Evolutionary conservation across 2,329 filamentous ascomycete genomes (phyloP).

Genomic region (Metarhizium guizhouense): DNA sequence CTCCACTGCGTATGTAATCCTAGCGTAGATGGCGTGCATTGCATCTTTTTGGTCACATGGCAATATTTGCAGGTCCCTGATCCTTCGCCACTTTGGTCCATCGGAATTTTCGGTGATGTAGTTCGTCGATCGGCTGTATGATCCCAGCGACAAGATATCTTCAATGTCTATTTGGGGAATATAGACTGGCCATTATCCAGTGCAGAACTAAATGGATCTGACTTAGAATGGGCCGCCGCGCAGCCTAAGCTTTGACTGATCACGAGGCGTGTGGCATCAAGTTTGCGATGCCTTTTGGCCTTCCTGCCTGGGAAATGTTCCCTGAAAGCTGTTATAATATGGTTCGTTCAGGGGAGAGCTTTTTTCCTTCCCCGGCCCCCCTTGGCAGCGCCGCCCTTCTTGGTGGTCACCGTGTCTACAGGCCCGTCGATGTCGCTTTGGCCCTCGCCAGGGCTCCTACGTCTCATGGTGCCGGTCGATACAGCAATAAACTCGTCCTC

Average conservation of each 20-base stretch:
- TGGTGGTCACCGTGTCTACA: slow-evolving; percentile 26
- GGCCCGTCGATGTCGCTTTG: slow-evolving; percentile 53
- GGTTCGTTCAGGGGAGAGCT: background rate
- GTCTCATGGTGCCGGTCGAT: slow-evolving; percentile 72
- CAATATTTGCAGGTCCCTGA: no score
- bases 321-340: background rate
- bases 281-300: background rate
- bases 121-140: no score
- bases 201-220: background rate
- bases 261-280: background rate
- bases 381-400: slow-evolving; percentile 28
- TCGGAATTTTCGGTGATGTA: no score
- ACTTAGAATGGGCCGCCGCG: background rate
- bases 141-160: background rate
- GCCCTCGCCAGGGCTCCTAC: slow-evolving; percentile 70
- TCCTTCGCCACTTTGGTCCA: no score
- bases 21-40: no score
- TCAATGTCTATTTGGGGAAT: background rate
- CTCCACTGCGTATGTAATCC: no score
- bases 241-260: background rate
- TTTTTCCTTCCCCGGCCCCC: slow-evolving; percentile 34
- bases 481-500: slow-evolving; percentile 76
- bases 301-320: no score
- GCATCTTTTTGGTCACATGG: no score
- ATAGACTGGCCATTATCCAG: background rate